Base-by-base conservation (phyloP, 208 protist genomes). In the Acanthamoeba healyi region DNA sequence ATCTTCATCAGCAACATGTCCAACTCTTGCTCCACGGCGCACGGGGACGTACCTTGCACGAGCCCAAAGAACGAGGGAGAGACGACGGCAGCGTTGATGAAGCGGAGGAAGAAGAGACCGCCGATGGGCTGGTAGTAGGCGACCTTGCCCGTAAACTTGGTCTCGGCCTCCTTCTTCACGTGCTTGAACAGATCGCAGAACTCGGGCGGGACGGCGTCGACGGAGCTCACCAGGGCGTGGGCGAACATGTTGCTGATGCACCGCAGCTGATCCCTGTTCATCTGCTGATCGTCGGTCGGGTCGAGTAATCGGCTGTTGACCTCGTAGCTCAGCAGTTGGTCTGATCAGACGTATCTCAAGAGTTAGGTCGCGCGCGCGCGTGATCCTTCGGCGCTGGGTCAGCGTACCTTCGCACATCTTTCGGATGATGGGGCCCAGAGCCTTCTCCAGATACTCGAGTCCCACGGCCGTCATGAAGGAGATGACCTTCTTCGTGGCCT, bases 401-500 rank as follows among this genome's bases (percentile, higher is more conserved):
- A 77, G 32, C 10, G 5, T 82, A 82, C 72, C 72, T 58, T 86
- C 77, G 44, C 77, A 86, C 1, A 86, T 58, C 77, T 86, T 86
- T 4, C 77, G 38, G 38, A 86, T 86, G 38, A 86, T 58, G 40
- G 77, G 29, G 42, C 77, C 77, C 29, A 86, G 46, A 26, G 44
- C 77, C n/a, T 36, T 51, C 46, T 86, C 77, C 42, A 86, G 34
- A 32, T 86, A 86, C 77, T 86, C 77, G 44, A 86, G 77, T 1
- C 77, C 77, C 19, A 61, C 77, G 12, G 77, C 77, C 24, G 40
- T 86, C 77, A 86, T 86, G 44, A 86, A 86, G 38, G 44, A 49
- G 38, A 86, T 86, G 24, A 86, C 77, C 77, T 86, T 86, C 77
- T 86, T 86, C n/a, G 77, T 86, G 29, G 77, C 77, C 34, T 86